Conservation (phyloP, 371 early-diverging fungal genomes). For the Dinochytrium kinnereticum region DNA sequence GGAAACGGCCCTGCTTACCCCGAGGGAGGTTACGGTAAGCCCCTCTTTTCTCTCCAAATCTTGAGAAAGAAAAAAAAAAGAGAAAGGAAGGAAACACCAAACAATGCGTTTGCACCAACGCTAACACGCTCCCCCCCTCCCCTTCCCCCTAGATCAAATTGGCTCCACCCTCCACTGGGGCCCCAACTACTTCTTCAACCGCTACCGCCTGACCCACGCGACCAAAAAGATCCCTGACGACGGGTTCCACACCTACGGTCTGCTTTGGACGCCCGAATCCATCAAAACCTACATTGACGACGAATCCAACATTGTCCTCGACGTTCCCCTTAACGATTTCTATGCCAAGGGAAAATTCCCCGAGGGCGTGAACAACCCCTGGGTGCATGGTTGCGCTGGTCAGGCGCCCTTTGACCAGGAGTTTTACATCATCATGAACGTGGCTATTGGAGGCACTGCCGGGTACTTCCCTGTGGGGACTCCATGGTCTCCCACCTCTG, state of each 20-base stretch:
- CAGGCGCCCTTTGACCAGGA: slow-evolving; percentile 39
- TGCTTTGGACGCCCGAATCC: slow-evolving; percentile 63
- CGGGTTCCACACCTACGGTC: slow-evolving; percentile 51
- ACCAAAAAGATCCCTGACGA: slow-evolving; percentile 26
- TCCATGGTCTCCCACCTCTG: slow-evolving; percentile 61
- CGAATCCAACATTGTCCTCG: slow-evolving; percentile 49
- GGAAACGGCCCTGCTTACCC: slow-evolving; percentile 63
- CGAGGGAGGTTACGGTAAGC: slow-evolving; percentile 59
- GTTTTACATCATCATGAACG: slow-evolving; percentile 59
- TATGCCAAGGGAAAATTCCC: slow-evolving; percentile 57
- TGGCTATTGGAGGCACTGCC: slow-evolving; percentile 71
- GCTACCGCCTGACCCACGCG: slow-evolving; percentile 47
- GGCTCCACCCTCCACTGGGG: slow-evolving; percentile 72
- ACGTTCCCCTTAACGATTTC: slow-evolving; percentile 44
- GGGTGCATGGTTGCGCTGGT: slow-evolving; percentile 49
- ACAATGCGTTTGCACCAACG: too few relatives aligned
- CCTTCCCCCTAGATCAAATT: slow-evolving; percentile 17
- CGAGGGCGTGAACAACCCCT: slow-evolving; percentile 55
- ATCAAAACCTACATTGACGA: slow-evolving; percentile 68
- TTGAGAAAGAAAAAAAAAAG: too few relatives aligned
- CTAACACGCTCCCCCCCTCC: neutral
- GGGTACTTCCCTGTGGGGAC: slow-evolving; percentile 64
- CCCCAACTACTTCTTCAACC: slow-evolving; percentile 28
- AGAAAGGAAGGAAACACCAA: too few relatives aligned
- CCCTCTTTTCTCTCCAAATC: too few relatives aligned